Base-by-base conservation (phyloP, 139 green algal species). In the Ettlia oleoabundans region DNA sequence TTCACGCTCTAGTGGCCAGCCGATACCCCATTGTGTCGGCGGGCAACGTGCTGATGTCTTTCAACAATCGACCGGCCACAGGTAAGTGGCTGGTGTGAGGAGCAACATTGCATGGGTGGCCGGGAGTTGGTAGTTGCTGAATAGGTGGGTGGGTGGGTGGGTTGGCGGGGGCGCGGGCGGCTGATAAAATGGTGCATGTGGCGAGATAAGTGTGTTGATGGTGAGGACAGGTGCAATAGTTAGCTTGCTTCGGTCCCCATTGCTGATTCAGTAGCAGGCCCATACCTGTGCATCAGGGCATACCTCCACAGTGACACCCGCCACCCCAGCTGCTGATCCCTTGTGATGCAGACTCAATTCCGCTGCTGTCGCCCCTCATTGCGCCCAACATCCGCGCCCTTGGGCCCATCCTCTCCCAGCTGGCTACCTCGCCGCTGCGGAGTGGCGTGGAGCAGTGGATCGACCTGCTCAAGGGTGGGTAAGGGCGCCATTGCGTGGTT, bases 31-130 rank as follows among this genome's bases (percentile, higher is more conserved):
- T 92, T 63, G 65, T 70, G 67, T 87, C 92, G 35, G 83, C 86
- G 4, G 95, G 94, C 78, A 98, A 98, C 83, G 87, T 95, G 24
- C 84, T 98, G 26, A 91, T 99, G 84, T 93, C 88, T 8, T 99
- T 93, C 93, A 99, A 99, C 88, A 97, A 97, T 91, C 88, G 87
- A 15, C 91, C 90, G 21, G 93, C 92, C 19, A 89, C 83, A 1
- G 78, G 73, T 80, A 26, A 63, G 42, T 13, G 1, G 40, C 26
- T 37, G n/a, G n/a, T n/a, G n/a, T n/a, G n/a, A n/a, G n/a, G n/a
- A n/a, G n/a, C 47, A 58, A 24, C 47, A 10, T 58, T 58, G 47
- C 47, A 58, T 10, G 13, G 13, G 47, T 15, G 47, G 47, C 47
- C 47, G 47, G 13, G 47, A 10, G 47, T 58, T 58, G 47, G 13